Evolutionary conservation across 805 yeast genomes (phyloP).

Genomic region (Hermanozyma aechmeae): DNA sequence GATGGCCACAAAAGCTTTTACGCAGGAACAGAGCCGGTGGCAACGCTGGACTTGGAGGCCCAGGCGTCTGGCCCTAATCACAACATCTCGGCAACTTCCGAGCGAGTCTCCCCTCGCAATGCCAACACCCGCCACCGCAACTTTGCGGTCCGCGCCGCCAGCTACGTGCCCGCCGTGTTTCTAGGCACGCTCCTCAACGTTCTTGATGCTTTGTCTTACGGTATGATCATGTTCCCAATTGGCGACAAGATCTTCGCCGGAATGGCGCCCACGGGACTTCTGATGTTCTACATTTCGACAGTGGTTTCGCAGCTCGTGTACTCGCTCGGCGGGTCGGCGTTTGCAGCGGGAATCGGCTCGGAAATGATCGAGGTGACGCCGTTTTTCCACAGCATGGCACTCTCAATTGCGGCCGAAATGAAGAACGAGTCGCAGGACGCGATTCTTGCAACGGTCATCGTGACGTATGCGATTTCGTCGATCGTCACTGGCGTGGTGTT

Average conservation of each 20-base stretch:
- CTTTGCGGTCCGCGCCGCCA: conserved; percentile 26
- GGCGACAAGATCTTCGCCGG: conserved; percentile 68
- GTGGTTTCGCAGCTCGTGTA: conserved; percentile 82
- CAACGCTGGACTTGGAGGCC: conserved; percentile 1
- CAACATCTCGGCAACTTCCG: neutral
- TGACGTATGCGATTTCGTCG: conserved; percentile 76
- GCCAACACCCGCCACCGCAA: no score
- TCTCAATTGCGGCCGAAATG: conserved; percentile 48
- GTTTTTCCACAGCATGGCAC: conserved; percentile 92
- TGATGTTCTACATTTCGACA: conserved; percentile 91
- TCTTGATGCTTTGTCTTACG: conserved; percentile 89
- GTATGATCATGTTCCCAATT: conserved; percentile 95
- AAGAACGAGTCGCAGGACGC: conserved; percentile 29
- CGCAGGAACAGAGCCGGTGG: conserved; percentile 1
- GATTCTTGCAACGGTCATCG: conserved; percentile 76
- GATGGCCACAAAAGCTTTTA: conserved; percentile 4
- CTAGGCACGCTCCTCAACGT: conserved; percentile 80
- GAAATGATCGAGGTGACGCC: conserved; percentile 99
- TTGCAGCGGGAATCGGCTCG: conserved; percentile 86
- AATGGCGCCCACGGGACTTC: conserved; percentile 81
- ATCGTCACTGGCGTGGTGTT: conserved; percentile 82
- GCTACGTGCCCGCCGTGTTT: conserved; percentile 69
- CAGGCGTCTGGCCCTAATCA: neutral
- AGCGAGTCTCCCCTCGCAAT: neutral
- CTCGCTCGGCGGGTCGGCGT: conserved; percentile 86